Conservation (phyloP, 148 eudicot species). For the Rhododendron molle region DNA sequence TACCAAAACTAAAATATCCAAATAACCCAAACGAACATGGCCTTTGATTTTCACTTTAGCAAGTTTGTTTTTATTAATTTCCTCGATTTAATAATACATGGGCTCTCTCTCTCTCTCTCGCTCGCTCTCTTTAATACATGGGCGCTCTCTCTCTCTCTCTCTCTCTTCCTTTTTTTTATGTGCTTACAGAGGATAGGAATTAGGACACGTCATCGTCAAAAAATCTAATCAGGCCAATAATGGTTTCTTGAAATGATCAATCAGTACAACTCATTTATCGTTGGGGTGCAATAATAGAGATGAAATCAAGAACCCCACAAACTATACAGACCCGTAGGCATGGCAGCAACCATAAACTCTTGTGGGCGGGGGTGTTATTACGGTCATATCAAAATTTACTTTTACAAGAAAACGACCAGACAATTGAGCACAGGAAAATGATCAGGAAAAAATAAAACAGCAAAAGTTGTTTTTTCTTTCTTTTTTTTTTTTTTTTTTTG, state of each 20-base stretch:
- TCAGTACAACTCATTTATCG: neutral
- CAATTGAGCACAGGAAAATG: neutral
- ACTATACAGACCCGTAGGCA: neutral
- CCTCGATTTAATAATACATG: neutral
- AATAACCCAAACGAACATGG: too few relatives aligned
- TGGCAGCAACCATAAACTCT: neutral
- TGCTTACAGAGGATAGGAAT: neutral
- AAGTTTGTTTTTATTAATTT: too few relatives aligned
- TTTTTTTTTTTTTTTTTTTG: too few relatives aligned
- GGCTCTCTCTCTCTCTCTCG: too few relatives aligned
- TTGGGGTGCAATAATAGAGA: neutral
- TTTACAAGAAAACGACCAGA: slow-evolving; percentile 12
- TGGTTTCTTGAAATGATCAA: neutral
- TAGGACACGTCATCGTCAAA: neutral
- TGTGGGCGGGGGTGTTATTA: neutral
- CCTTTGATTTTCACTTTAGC: too few relatives aligned
- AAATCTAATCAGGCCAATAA: neutral
- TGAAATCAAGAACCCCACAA: neutral
- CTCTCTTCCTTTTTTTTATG: neutral
- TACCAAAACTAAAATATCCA: too few relatives aligned
- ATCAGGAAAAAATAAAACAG: too few relatives aligned
- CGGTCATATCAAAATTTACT: slow-evolving; percentile 5
- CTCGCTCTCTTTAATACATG: too few relatives aligned
- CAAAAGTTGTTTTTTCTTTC: neutral
- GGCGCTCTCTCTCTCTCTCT: too few relatives aligned